A percentile compares a stretch with the other conserved stretches of the same genome.
phyloP scores from a whole-genome alignment of 73 alveolate species.

The Tetrahymena borealis region DNA sequence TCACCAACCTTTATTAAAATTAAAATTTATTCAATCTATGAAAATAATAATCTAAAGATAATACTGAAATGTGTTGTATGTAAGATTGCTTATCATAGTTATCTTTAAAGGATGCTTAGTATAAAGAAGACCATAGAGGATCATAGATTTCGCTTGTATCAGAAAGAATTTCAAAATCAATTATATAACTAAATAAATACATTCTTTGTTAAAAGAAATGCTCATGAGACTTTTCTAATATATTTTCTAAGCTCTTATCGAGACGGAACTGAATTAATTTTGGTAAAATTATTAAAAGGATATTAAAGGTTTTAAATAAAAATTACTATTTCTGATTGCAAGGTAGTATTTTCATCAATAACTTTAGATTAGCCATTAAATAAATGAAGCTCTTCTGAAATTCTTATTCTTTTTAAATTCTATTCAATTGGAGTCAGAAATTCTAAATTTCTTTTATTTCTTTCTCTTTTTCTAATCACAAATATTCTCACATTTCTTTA shows the following conservation, averaged over 20 bases:
- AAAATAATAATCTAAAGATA: not conserved
- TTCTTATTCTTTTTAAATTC: not conserved
- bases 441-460: not conserved
- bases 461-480: not conserved
- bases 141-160: conserved; percentile 41
- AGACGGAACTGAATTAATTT: not conserved
- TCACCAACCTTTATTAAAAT: conserved; percentile 37
- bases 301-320: not conserved
- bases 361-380: not conserved
- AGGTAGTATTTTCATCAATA: not conserved
- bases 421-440: not conserved
- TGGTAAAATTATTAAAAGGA: not conserved
- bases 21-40: not conserved
- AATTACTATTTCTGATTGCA: not conserved
- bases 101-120: conserved; percentile 31
- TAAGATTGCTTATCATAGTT: conserved; percentile 18
- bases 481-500: conserved; percentile 8
- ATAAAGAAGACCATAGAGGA: conserved; percentile 31
- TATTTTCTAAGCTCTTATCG: not conserved
- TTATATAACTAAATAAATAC: conserved; percentile 29
- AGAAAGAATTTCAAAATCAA: conserved; percentile 32
- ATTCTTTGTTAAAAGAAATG: conserved; percentile 1
- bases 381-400: not conserved
- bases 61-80: not conserved
- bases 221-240: not conserved